These are phyloP conservation scores for Pseudonectria buxi DNA, from an alignment of 2,329 filamentous ascomycete genomes.

Conservation along the genomic window DNA sequence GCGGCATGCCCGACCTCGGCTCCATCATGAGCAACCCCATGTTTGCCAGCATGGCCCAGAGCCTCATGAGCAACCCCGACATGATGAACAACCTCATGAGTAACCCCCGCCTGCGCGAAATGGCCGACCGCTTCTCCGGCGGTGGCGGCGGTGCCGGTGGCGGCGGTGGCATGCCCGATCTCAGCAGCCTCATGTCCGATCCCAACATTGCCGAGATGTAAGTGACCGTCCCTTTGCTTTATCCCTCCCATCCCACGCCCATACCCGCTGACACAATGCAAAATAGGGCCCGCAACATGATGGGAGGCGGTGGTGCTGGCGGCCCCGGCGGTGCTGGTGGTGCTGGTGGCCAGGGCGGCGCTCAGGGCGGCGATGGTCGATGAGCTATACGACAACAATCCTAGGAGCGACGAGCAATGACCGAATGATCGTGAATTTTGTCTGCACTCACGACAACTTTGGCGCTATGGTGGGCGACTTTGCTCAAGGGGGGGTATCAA, in stretches of 20 bases:
- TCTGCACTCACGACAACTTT: no score
- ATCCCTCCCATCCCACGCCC: neutral
- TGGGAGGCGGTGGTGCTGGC: constrained; percentile 32
- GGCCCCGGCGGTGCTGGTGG: constrained; percentile 22
- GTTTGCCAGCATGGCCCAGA: constrained; percentile 96
- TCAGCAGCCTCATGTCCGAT: constrained; percentile 75
- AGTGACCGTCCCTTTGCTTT: constrained; percentile 34
- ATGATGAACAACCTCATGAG: constrained; percentile 88
- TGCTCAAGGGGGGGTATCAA: constrained; percentile 4
- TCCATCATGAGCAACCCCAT: constrained; percentile 96
- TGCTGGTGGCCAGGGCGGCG: constrained; percentile 19
- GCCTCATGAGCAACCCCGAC: constrained; percentile 93
- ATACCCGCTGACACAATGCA: constrained; percentile 2
- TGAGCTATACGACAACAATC: constrained; percentile 9
- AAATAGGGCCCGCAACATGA: constrained; percentile 39
- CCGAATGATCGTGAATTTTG: no score
- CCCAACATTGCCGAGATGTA: constrained; percentile 89
- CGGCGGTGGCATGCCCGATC: constrained; percentile 93
- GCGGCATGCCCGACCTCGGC: constrained; percentile 83
- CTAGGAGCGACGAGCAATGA: no score
- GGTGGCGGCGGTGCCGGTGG: no score
- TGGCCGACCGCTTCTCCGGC: constrained; percentile 72
- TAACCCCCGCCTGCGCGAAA: constrained; percentile 81
- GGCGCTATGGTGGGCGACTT: constrained; percentile 1
- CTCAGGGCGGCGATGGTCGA: constrained; percentile 14